Conservation (phyloP, 129 eudicot genomes). For the Chrysanthemum seticuspe region DNA sequence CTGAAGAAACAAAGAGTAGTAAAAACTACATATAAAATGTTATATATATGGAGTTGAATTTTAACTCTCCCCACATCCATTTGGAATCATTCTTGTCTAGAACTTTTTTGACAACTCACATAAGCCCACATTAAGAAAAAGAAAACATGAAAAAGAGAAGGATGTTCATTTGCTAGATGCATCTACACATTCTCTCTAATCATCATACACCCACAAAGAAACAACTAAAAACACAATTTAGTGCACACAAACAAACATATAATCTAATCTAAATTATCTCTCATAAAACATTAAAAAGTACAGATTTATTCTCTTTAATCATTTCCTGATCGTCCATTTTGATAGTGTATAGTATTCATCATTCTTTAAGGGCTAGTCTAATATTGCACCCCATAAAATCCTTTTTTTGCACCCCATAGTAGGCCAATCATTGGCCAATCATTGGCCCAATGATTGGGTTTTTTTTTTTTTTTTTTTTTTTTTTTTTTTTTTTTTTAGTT, state of each 20-base stretch:
- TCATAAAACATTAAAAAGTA: constrained; percentile 13
- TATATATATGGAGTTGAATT: too few relatives aligned
- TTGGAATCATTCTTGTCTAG: constrained; percentile 25
- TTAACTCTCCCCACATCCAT: neutral
- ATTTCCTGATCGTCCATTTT: neutral
- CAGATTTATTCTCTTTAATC: constrained; percentile 13
- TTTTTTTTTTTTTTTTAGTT: too few relatives aligned
- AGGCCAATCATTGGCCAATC: too few relatives aligned
- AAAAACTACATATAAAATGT: too few relatives aligned
- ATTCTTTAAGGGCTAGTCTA: neutral
- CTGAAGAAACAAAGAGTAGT: too few relatives aligned
- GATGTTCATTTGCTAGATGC: constrained; percentile 7
- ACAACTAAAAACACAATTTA: constrained; percentile 14
- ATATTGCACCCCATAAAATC: too few relatives aligned
- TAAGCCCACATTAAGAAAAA: neutral
- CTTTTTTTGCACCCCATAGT: too few relatives aligned
- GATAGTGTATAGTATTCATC: neutral
- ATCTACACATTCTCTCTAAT: neutral
- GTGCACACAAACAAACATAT: neutral
- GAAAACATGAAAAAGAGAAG: constrained; percentile 4
- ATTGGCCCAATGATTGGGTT: too few relatives aligned
- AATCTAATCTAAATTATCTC: constrained; percentile 5
- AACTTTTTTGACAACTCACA: constrained; percentile 14
- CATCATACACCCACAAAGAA: constrained; percentile 2
- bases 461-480: too few relatives aligned